Conservation (phyloP, 2,329 filamentous ascomycete genomes). For the Fusarium dlaminii region DNA sequence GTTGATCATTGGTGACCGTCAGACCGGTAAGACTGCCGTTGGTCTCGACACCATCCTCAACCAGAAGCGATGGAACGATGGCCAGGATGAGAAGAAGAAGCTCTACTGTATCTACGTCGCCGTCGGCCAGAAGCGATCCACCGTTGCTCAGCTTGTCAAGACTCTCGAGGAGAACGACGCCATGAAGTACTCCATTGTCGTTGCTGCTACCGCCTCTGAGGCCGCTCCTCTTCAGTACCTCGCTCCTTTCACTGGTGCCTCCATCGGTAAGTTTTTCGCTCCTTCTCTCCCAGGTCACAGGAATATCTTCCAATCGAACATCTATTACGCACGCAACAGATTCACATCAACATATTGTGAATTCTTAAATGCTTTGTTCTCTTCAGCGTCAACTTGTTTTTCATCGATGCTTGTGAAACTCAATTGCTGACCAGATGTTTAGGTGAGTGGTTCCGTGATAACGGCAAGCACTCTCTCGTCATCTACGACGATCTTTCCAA, state of each 20-base stretch:
- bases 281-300: background rate
- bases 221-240: slow-evolving; percentile 94
- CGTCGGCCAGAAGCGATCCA: slow-evolving; percentile 99
- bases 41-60: slow-evolving; percentile 98
- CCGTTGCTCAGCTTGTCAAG: slow-evolving; percentile 99
- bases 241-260: slow-evolving; percentile 85
- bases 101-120: slow-evolving; percentile 99
- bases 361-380: background rate
- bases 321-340: background rate
- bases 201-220: slow-evolving; percentile 97
- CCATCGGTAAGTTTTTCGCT: slow-evolving; percentile 32
- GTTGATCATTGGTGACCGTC: slow-evolving; percentile 99
- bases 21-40: slow-evolving; percentile 99
- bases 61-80: slow-evolving; percentile 97
- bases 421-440: slow-evolving; percentile 36
- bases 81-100: slow-evolving; percentile 93
- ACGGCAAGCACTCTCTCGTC: slow-evolving; percentile 87
- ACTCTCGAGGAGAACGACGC: slow-evolving; percentile 99
- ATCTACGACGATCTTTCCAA: slow-evolving; percentile 97
- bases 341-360: background rate
- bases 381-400: background rate
- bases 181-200: slow-evolving; percentile 96
- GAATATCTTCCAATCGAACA: background rate
- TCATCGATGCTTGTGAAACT: too few species aligned
- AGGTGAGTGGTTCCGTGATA: slow-evolving; percentile 82